Conservation (phyloP, 352 stramenopile genomes). For the Aphanomyces euteiches region DNA sequence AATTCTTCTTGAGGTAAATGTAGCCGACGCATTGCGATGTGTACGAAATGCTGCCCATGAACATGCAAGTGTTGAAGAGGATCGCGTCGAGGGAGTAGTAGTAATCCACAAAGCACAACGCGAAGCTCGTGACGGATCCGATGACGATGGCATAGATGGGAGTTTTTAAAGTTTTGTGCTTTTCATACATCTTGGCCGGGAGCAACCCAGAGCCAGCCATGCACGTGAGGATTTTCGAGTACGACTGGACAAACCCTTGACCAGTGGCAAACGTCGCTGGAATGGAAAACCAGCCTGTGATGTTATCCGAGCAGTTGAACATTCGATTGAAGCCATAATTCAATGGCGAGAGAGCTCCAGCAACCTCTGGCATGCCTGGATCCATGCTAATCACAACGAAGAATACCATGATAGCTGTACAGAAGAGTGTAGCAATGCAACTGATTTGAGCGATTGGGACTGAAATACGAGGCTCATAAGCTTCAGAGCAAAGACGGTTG, state of each 20-base stretch:
- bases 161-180: conserved; percentile 34
- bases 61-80: conserved; percentile 40
- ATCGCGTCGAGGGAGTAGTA: not conserved
- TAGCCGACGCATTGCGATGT: conserved; percentile 41
- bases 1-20: conserved; percentile 44
- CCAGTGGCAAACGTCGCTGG: conserved; percentile 30
- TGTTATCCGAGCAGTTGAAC: conserved; percentile 2
- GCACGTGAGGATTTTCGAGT: conserved; percentile 25
- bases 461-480: conserved; percentile 17
- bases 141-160: conserved; percentile 33
- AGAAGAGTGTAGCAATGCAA: conserved; percentile 33
- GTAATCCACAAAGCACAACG: conserved; percentile 34
- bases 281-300: conserved; percentile 29
- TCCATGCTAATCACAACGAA: conserved; percentile 27
- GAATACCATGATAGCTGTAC: conserved; percentile 30
- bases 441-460: conserved; percentile 36
- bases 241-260: conserved; percentile 33
- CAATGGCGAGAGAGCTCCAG: conserved; percentile 27
- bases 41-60: conserved; percentile 37
- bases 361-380: conserved; percentile 29
- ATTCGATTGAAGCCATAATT: conserved; percentile 29
- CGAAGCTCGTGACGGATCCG: conserved; percentile 34
- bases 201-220: conserved; percentile 31
- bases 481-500: conserved; percentile 33
- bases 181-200: conserved; percentile 28